Conservation (phyloP, 305 asterid species). For the Plantago rigida region DNA sequence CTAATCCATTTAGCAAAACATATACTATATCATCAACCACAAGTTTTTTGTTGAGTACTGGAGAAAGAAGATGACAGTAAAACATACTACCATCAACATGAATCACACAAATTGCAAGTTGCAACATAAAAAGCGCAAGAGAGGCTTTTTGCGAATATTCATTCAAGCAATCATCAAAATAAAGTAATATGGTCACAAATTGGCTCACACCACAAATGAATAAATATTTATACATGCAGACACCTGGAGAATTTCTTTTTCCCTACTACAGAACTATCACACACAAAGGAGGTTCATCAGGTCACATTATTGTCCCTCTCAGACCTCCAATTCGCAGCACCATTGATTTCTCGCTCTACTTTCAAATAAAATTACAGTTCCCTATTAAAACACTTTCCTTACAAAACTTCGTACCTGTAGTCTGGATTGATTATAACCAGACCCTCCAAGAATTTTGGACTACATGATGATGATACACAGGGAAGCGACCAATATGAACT, state of each 20-base stretch:
- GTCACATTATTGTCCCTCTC: slow-evolving; percentile 24
- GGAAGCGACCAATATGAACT: slow-evolving; percentile 22
- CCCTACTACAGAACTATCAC: slow-evolving; percentile 14
- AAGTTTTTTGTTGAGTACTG: no score
- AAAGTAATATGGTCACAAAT: slow-evolving; percentile 1
- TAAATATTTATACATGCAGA: slow-evolving; percentile 13
- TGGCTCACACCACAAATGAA: slow-evolving; percentile 2
- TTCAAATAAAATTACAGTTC: slow-evolving; percentile 17
- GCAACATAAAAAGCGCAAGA: no score
- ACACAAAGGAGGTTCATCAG: slow-evolving; percentile 17
- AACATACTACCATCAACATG: no score
- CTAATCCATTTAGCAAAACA: no score
- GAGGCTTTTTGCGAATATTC: no score
- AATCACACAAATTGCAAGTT: no score
- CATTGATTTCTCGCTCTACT: slow-evolving; percentile 6
- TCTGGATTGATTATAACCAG: slow-evolving; percentile 12
- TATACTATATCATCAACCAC: no score
- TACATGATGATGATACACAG: slow-evolving; percentile 18
- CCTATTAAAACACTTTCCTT: slow-evolving; percentile 19
- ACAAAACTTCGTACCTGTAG: slow-evolving; percentile 27
- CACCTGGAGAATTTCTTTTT: neutral
- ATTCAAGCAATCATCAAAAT: neutral
- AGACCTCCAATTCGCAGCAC: slow-evolving; percentile 16
- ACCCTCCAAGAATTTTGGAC: slow-evolving; percentile 16
- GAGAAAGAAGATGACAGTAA: no score